Evolutionary conservation across 129 eudicot genomes (phyloP).

Genomic region (Ambrosia trifida): DNA sequence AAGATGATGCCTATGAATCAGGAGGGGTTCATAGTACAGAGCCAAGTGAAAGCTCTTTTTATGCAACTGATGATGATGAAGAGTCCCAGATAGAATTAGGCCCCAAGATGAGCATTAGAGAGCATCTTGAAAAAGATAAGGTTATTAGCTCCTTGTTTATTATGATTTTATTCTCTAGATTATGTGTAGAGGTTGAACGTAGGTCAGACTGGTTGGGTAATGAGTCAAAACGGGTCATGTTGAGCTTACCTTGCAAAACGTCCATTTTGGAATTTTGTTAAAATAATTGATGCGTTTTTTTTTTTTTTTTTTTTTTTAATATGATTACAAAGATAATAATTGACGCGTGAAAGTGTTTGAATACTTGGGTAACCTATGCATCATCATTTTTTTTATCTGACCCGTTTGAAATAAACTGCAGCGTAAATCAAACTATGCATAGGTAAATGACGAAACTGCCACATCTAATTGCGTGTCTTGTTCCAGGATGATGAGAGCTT

Average conservation of each 20-base stretch:
- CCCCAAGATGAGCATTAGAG: conserved; percentile 57
- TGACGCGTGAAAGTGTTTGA: background rate
- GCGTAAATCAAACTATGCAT: background rate
- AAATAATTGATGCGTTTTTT: too few relatives aligned
- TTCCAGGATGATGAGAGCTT: conserved; percentile 78
- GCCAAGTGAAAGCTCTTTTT: conserved; percentile 41
- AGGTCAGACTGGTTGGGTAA: background rate
- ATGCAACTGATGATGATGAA: conserved; percentile 66
- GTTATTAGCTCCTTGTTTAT: conserved; percentile 26
- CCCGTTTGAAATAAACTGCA: background rate
- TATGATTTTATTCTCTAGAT: conserved; percentile 2
- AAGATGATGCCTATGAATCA: conserved; percentile 39
- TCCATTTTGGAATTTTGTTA: background rate
- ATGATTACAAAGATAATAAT: too few relatives aligned
- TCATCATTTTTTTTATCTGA: background rate
- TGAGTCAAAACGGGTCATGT: background rate
- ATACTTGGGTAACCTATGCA: background rate
- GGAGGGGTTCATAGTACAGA: conserved; percentile 26
- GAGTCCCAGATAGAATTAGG: conserved; percentile 54
- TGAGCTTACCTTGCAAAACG: background rate
- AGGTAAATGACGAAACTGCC: background rate
- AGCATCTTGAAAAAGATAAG: conserved; percentile 79
- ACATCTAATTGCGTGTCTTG: conserved; percentile 6
- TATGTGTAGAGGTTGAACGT: background rate
- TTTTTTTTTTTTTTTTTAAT: too few relatives aligned